Evolutionary conservation across 1,139 yeast genomes (phyloP).

Genomic region (Geotrichum fermentans): DNA sequence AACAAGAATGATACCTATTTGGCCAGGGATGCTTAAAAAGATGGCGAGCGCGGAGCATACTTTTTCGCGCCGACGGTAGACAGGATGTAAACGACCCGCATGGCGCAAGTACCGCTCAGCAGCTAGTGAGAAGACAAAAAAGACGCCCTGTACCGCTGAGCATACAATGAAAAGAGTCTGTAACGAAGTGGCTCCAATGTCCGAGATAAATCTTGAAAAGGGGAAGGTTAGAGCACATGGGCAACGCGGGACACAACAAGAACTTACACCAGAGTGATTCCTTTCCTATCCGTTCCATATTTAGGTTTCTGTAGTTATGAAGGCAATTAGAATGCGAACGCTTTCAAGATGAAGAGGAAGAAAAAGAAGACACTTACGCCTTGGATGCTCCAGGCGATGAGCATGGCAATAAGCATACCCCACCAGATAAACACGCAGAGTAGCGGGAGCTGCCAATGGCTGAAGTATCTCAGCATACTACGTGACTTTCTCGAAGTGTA

Average conservation of each 20-base stretch:
- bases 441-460: constrained; percentile 50
- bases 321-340: neutral
- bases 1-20: constrained; percentile 69
- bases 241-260: constrained; percentile 51
- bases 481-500: too few relatives aligned
- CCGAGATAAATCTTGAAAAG: constrained; percentile 55
- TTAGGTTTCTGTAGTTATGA: constrained; percentile 14
- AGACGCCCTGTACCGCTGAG: constrained; percentile 70
- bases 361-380: constrained; percentile 41
- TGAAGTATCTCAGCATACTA: constrained; percentile 16
- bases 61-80: constrained; percentile 47
- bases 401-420: constrained; percentile 72
- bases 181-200: constrained; percentile 77
- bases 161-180: constrained; percentile 83
- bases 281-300: constrained; percentile 10
- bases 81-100: constrained; percentile 51
- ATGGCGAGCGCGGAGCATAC: constrained; percentile 50
- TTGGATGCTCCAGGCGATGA: constrained; percentile 68
- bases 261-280: constrained; percentile 17
- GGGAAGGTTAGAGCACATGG: constrained; percentile 43
- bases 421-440: constrained; percentile 59
- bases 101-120: constrained; percentile 55
- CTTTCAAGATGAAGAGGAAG: neutral
- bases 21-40: constrained; percentile 57
- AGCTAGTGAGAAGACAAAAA: constrained; percentile 62